Base-by-base conservation (phyloP, 2,329 filamentous ascomycete species). In the Chrysoporthe puriensis region DNA sequence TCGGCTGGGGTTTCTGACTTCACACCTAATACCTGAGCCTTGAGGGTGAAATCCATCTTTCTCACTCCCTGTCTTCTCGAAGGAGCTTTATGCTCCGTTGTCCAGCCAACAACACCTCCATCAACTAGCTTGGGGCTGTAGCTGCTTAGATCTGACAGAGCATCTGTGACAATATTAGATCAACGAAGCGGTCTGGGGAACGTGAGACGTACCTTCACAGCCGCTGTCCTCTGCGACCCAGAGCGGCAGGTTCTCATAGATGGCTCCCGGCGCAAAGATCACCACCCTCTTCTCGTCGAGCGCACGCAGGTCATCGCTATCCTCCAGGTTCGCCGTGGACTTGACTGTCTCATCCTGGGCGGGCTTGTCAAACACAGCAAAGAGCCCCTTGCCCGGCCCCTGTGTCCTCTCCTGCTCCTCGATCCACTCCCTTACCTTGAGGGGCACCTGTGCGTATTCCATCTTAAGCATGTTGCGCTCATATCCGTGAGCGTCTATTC, bases 251-350 rank as follows among this genome's bases (percentile, higher is more conserved):
- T 80, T 77, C 44, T 81, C 78, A 67, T 86, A 85, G 11, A 86
- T 71, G 11, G 84, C 84, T 0, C 84, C 84, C 0, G 84, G 84
- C 21, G 84, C 83, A 73, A 86, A 86, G 42, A 86, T 79, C n/a
- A 81, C 81, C 1, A 83, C 74, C 67, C 73, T 75, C 62, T 77
- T 71, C 61, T 75, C 71, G 67, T 82, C 80, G 34, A 71, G 63
- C 13, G 65, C 69, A n/a, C 75, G 72, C 54, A 66, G 66, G 66
- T 71, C 76, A 6, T 63, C 54, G 1, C 32, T 34, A 11, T 14
- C 14, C 46, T 16, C n/a, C 46, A 50, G 18, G 67, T 69, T 77
- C 64, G 60, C 75, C 70, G 68, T 75, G 64, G 69, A 73, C 71
- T 64, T 72, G 72, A 44, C 71, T 69, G 78, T 77, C 2, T 76